Evolutionary conservation across 2,329 filamentous ascomycete species (phyloP).

Genomic region (Cytospora mali): DNA sequence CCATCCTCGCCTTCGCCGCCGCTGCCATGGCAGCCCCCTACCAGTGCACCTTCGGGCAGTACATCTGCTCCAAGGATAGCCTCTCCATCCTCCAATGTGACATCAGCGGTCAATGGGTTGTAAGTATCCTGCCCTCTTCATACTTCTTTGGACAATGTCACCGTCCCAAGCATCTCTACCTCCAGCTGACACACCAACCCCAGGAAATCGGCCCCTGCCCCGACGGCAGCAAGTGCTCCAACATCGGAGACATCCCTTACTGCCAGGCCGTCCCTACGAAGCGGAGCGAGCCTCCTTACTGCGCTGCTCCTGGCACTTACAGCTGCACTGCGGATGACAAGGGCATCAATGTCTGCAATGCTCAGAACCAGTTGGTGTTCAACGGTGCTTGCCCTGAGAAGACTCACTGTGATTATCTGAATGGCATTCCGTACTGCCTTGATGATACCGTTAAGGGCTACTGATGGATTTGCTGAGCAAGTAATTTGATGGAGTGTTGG

Average conservation of each 20-base stretch:
- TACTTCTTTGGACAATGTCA: too few species aligned
- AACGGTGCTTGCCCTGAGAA: conserved; percentile 25
- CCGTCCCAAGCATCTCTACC: background rate
- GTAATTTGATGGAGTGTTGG: background rate
- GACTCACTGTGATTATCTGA: conserved; percentile 23
- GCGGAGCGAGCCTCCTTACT: conserved; percentile 15
- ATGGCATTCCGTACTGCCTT: conserved; percentile 27
- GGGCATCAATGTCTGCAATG: conserved; percentile 28
- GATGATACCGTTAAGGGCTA: conserved; percentile 12
- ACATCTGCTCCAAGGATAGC: conserved; percentile 22
- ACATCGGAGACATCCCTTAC: conserved; percentile 24
- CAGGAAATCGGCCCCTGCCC: conserved; percentile 26
- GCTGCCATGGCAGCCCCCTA: conserved; percentile 25
- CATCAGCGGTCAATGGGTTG: conserved; percentile 23
- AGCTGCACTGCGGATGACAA: conserved; percentile 10
- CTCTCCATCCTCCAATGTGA: conserved; percentile 23
- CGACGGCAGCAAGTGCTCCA: conserved; percentile 21
- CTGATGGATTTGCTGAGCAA: background rate
- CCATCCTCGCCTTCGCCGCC: conserved; percentile 27
- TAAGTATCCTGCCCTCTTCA: conserved; percentile 3
- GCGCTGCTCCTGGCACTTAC: conserved; percentile 25
- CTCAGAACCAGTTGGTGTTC: conserved; percentile 25
- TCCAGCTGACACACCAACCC: background rate
- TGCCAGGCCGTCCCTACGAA: conserved; percentile 17
- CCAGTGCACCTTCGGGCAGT: conserved; percentile 27